These are phyloP conservation scores for Metarhizium sp. DNA, from an alignment of 2,329 filamentous ascomycete genomes.

Conservation along the genomic window DNA sequence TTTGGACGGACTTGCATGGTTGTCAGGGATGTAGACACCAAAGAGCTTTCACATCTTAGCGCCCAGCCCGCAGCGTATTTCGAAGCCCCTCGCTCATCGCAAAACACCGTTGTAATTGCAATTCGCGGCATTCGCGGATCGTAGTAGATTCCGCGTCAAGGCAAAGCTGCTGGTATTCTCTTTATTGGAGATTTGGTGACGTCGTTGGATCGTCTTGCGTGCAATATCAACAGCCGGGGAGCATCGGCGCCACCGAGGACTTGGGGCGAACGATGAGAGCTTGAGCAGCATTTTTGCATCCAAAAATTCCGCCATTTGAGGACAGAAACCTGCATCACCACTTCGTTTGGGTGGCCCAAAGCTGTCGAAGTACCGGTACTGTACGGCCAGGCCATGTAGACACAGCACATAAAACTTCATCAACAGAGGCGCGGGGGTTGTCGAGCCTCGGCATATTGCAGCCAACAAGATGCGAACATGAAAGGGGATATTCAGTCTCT, in stretches of 20 bases:
- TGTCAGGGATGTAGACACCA: conserved; percentile 1
- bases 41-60: conserved; percentile 16
- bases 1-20: not conserved
- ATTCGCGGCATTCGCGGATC: not conserved
- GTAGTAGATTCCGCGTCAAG: not conserved
- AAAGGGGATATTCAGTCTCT: not conserved
- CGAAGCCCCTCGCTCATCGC: not conserved
- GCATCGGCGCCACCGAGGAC: not conserved
- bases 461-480: not conserved
- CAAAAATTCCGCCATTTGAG: not conserved
- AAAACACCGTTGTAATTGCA: conserved; percentile 5
- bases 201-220: not conserved
- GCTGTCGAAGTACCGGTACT: not conserved
- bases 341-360: not conserved
- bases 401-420: not conserved
- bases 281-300: not conserved
- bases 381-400: not conserved
- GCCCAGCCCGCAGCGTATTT: conserved; percentile 7
- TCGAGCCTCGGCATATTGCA: not conserved
- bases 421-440: not conserved
- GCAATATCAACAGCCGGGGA: not conserved
- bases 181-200: not conserved
- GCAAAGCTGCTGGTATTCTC: not conserved
- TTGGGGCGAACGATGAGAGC: not conserved
- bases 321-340: not conserved